A percentile compares a stretch with the other conserved stretches of the same genome.
Evolutionary conservation across 2,329 filamentous ascomycete genomes (phyloP).

Genomic region (Epichloe sp.): DNA sequence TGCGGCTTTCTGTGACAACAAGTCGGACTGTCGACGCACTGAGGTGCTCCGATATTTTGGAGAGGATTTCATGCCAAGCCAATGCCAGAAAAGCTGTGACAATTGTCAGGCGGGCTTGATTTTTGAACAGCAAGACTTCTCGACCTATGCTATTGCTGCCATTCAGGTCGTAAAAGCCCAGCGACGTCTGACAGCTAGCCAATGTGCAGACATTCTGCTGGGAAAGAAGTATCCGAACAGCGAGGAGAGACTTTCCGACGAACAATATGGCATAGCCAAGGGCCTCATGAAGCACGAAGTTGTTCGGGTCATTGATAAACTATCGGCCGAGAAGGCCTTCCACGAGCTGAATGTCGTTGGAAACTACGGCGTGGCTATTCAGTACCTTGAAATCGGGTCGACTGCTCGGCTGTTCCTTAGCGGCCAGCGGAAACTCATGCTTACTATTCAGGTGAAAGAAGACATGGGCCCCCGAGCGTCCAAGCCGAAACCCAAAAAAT

Average conservation of each 20-base stretch:
- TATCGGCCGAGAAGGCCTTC: slow-evolving; percentile 63
- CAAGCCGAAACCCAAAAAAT: slow-evolving; percentile 21
- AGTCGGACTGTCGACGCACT: slow-evolving; percentile 71
- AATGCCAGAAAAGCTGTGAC: slow-evolving; percentile 71
- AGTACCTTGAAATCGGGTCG: slow-evolving; percentile 49
- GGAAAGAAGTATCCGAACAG: slow-evolving; percentile 52
- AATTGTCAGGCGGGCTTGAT: slow-evolving; percentile 66
- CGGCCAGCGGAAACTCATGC: slow-evolving; percentile 31
- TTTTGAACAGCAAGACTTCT: slow-evolving; percentile 67
- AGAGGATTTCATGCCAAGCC: slow-evolving; percentile 59
- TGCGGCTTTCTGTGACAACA: slow-evolving; percentile 80
- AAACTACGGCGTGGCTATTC: slow-evolving; percentile 51
- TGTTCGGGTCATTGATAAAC: slow-evolving; percentile 68
- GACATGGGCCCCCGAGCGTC: slow-evolving; percentile 16
- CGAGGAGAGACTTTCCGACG: slow-evolving; percentile 37
- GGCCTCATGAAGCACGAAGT: slow-evolving; percentile 61
- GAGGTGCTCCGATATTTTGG: slow-evolving; percentile 92
- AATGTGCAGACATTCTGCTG: slow-evolving; percentile 74
- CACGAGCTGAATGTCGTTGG: slow-evolving; percentile 47
- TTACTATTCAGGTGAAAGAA: slow-evolving; percentile 26
- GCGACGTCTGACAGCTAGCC: slow-evolving; percentile 54
- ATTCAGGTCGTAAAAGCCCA: slow-evolving; percentile 54
- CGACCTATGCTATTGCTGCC: slow-evolving; percentile 56
- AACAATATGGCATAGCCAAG: slow-evolving; percentile 55
- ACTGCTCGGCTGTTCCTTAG: slow-evolving; percentile 29